These are phyloP conservation scores for Syncephalastrum contaminatum DNA, from an alignment of 371 early-diverging fungal genomes.

Conservation along the genomic window DNA sequence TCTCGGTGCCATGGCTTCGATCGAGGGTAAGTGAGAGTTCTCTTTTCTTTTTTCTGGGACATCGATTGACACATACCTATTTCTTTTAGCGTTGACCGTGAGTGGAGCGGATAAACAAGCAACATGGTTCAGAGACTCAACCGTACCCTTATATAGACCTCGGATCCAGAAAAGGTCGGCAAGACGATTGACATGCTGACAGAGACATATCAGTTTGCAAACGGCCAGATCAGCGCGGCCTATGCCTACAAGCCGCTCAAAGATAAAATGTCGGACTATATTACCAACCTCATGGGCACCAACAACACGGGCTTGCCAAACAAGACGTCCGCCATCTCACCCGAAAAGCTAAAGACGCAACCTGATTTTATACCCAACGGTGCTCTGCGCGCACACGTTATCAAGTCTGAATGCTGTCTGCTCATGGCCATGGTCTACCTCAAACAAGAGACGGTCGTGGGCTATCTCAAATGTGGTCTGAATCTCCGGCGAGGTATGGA, in stretches of 20 bases:
- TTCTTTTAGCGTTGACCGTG: conserved; percentile 7
- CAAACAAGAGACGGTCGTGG: conserved; percentile 54
- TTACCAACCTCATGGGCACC: conserved; percentile 39
- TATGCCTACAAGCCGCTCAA: conserved; percentile 46
- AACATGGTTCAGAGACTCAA: neutral
- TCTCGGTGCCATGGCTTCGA: conserved; percentile 39
- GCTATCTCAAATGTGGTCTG: conserved; percentile 61
- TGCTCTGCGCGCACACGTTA: conserved; percentile 59
- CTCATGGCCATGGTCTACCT: conserved; percentile 56
- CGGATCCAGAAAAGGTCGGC: conserved; percentile 49
- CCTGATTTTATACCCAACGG: conserved; percentile 51
- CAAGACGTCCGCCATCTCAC: conserved; percentile 32
- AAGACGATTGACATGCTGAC: conserved; percentile 43
- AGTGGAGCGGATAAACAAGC: neutral
- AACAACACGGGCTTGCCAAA: conserved; percentile 41
- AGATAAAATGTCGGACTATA: conserved; percentile 36
- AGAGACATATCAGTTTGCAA: conserved; percentile 48
- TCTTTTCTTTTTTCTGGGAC: neutral
- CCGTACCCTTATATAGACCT: conserved; percentile 33
- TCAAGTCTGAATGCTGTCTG: conserved; percentile 58
- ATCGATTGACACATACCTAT: neutral
- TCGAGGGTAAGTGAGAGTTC: conserved; percentile 33
- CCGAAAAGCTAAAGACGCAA: conserved; percentile 23
- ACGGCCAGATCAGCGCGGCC: conserved; percentile 51
- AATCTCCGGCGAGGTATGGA: conserved; percentile 59